Conservation (phyloP, 2,329 filamentous ascomycete species). For the Graphilbum sp. region DNA sequence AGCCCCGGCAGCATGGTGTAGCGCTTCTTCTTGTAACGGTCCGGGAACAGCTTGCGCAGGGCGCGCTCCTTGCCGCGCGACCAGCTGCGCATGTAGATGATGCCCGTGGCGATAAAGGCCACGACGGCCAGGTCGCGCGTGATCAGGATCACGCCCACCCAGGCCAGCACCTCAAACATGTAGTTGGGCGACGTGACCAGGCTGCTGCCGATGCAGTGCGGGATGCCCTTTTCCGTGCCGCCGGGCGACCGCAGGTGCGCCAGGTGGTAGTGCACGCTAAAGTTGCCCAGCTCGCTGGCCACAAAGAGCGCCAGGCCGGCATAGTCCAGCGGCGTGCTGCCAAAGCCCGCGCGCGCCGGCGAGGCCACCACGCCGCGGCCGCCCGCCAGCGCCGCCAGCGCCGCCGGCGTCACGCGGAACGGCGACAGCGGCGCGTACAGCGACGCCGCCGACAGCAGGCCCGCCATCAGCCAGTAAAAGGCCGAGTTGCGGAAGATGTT, state of each 20-base stretch:
- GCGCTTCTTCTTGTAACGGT: constrained; percentile 91
- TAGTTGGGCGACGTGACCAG: constrained; percentile 95
- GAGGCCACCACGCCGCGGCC: not conserved
- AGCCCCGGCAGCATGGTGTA: constrained; percentile 68
- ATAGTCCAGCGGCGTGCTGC: constrained; percentile 34
- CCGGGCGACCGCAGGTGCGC: constrained; percentile 61
- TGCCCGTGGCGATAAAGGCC: constrained; percentile 59
- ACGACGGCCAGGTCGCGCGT: constrained; percentile 64
- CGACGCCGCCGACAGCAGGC: constrained; percentile 67
- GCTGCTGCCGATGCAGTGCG: constrained; percentile 66
- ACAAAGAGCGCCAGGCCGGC: constrained; percentile 55
- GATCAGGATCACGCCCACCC: constrained; percentile 67
- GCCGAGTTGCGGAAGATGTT: constrained; percentile 93
- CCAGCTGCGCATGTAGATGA: constrained; percentile 72
- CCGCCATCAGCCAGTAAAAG: constrained; percentile 84
- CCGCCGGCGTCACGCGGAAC: constrained; percentile 21
- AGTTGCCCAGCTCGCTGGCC: constrained; percentile 67
- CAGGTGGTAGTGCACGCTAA: constrained; percentile 64
- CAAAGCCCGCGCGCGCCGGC: constrained; percentile 10
- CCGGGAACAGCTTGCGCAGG: constrained; percentile 79
- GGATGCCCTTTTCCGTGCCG: constrained; percentile 76
- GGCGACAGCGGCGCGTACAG: constrained; percentile 64
- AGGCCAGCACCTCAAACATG: constrained; percentile 78
- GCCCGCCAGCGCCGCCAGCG: not conserved
- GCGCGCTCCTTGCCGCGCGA: constrained; percentile 81